Conservation (phyloP, 2,329 filamentous ascomycete species). For the Penicillium paneum region DNA sequence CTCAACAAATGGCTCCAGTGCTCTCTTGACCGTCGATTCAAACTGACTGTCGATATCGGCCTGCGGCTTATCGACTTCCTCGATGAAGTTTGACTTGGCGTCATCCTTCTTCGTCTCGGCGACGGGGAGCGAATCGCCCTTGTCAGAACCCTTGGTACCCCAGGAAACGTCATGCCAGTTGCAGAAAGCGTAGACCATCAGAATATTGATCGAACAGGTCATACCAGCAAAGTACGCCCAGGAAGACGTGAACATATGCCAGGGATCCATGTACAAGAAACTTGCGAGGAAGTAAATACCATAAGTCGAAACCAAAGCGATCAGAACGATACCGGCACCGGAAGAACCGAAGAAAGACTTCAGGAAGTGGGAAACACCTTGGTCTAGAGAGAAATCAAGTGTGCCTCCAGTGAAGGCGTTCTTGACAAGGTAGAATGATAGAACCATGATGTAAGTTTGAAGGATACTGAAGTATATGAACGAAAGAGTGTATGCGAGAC, state of each 20-base stretch:
- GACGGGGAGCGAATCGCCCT: conserved; percentile 83
- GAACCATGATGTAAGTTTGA: conserved; percentile 80
- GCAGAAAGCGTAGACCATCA: conserved; percentile 98
- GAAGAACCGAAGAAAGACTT: conserved; percentile 73
- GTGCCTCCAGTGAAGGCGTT: conserved; percentile 64
- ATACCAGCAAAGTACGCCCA: conserved; percentile 84
- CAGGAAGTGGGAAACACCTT: conserved; percentile 63
- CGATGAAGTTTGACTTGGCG: conserved; percentile 79
- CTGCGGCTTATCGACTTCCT: conserved; percentile 92
- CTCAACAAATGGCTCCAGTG: conserved; percentile 74
- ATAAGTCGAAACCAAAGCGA: conserved; percentile 86
- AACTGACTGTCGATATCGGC: conserved; percentile 97
- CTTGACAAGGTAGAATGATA: conserved; percentile 82
- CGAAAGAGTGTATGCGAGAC: conserved; percentile 82
- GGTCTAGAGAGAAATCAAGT: conserved; percentile 61
- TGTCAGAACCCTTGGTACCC: conserved; percentile 98
- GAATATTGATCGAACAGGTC: conserved; percentile 96
- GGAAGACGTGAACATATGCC: conserved; percentile 99
- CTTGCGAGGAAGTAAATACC: conserved; percentile 93
- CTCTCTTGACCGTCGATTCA: conserved; percentile 89
- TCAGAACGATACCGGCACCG: conserved; percentile 82
- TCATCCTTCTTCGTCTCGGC: conserved; percentile 83
- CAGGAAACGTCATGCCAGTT: conserved; percentile 99
- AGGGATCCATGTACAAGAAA: conserved; percentile 96
- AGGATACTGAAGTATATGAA: conserved; percentile 82